Evolutionary conservation across 2,329 filamentous ascomycete species (phyloP).

Genomic region (Diplocarpon mali): DNA sequence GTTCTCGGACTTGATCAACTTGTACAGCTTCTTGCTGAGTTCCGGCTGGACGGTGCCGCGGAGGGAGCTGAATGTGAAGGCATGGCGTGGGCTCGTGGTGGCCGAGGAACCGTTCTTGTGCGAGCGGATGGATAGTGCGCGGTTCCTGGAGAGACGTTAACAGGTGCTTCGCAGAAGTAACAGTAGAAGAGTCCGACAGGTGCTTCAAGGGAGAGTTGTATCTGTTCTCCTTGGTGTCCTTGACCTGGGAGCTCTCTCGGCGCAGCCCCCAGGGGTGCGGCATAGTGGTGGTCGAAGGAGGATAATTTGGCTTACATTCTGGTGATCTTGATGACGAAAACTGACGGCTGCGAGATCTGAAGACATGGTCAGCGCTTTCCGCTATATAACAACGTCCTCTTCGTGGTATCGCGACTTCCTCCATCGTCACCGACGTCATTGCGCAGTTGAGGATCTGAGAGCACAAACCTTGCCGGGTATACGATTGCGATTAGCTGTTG

Average conservation of each 20-base stretch:
- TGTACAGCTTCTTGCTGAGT: slow-evolving; percentile 77
- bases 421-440: too few species aligned
- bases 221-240: slow-evolving; percentile 7
- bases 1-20: slow-evolving; percentile 92
- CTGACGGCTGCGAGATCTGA: slow-evolving; percentile 5
- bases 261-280: slow-evolving; percentile 8
- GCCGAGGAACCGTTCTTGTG: slow-evolving; percentile 29
- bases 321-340: slow-evolving; percentile 1
- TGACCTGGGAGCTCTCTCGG: slow-evolving; percentile 13
- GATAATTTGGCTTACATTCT: slow-evolving; percentile 14
- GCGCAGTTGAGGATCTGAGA: too few species aligned
- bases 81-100: slow-evolving; percentile 42
- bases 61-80: slow-evolving; percentile 78
- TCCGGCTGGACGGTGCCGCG: slow-evolving; percentile 79
- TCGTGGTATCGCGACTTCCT: not conserved
- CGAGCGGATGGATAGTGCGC: slow-evolving; percentile 63
- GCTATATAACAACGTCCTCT: not conserved
- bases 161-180: not conserved
- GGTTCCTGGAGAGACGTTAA: slow-evolving; percentile 43
- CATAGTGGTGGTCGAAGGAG: slow-evolving; percentile 3
- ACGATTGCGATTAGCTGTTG: too few species aligned
- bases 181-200: not conserved
- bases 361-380: slow-evolving; percentile 16
- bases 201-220: slow-evolving; percentile 5
- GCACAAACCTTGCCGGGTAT: too few species aligned